Conservation (phyloP, 352 stramenopile genomes). For the Globisporangium sylvaticum region DNA sequence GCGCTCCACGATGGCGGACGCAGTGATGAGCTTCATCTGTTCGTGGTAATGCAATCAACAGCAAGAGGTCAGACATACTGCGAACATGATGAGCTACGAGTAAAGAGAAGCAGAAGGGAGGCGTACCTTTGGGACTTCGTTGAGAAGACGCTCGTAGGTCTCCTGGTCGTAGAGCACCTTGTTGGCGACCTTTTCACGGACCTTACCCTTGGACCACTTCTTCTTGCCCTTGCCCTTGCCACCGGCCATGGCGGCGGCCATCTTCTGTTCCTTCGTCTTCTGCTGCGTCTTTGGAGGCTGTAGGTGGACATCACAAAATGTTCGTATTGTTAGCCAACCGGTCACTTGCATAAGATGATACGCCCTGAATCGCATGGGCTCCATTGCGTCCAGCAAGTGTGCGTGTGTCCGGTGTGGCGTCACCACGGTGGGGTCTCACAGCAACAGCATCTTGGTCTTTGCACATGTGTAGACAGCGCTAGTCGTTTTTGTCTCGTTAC, state of each 20-base stretch:
- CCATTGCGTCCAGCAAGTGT: neutral
- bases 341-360: neutral
- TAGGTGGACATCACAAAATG: conserved; percentile 9
- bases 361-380: neutral
- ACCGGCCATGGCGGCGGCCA: conserved; percentile 98
- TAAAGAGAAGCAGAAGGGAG: neutral
- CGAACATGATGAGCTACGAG: neutral
- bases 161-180: conserved; percentile 99
- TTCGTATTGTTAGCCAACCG: neutral
- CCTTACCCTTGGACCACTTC: conserved; percentile 99
- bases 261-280: conserved; percentile 99
- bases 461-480: neutral
- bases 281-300: conserved; percentile 99
- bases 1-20: conserved; percentile 97
- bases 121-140: conserved; percentile 95
- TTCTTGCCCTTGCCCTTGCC: conserved; percentile 99
- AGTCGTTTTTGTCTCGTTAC: neutral
- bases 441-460: neutral
- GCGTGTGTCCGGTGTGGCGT: neutral
- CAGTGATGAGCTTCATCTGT: conserved; percentile 99
- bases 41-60: neutral
- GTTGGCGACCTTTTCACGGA: conserved; percentile 99
- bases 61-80: neutral
- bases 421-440: neutral
- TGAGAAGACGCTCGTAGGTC: conserved; percentile 96